phyloP scores from a whole-genome alignment of 2,329 filamentous ascomycete species.

The Xylaria sp. region DNA sequence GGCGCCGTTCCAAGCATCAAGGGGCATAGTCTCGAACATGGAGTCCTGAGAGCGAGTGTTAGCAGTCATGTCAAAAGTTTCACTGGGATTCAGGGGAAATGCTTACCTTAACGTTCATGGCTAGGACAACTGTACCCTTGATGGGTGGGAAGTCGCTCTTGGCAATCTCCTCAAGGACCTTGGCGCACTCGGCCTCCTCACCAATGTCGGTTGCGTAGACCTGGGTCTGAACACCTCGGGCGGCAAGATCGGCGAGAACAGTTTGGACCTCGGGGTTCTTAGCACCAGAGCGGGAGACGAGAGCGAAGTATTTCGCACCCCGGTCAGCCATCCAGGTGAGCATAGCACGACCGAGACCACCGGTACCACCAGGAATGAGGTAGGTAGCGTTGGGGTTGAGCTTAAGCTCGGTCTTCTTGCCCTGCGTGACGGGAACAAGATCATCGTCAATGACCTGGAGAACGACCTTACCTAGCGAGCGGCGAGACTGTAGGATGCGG shows the following conservation, averaged over 20 bases:
- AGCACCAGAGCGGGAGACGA: constrained; percentile 37
- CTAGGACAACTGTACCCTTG: constrained; percentile 35
- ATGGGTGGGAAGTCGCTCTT: constrained; percentile 37
- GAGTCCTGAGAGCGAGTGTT: constrained; percentile 33
- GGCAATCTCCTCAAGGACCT: constrained; percentile 32
- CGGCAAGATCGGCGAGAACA: constrained; percentile 32
- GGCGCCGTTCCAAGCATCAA: constrained; percentile 35
- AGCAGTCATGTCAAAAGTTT: constrained; percentile 1
- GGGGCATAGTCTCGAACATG: constrained; percentile 41
- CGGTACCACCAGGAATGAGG: constrained; percentile 43
- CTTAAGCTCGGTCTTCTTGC: constrained; percentile 36
- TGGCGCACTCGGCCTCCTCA: constrained; percentile 33
- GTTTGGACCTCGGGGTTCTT: constrained; percentile 37
- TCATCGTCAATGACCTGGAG: constrained; percentile 36
- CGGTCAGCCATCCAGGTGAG: constrained; percentile 41
- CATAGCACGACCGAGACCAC: constrained; percentile 41
- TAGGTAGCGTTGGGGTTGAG: constrained; percentile 40
- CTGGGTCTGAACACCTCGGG: constrained; percentile 31
- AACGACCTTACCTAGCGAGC: constrained; percentile 37
- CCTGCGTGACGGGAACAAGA: constrained; percentile 33
- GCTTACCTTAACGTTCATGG: constrained; percentile 39
- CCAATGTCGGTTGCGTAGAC: constrained; percentile 35
- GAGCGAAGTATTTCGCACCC: constrained; percentile 43
- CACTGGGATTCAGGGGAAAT: not conserved
- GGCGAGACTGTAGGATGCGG: constrained; percentile 36